These are phyloP conservation scores for Trichoderma parareesei DNA, from an alignment of 495 filamentous ascomycete species.

Conservation along the genomic window DNA sequence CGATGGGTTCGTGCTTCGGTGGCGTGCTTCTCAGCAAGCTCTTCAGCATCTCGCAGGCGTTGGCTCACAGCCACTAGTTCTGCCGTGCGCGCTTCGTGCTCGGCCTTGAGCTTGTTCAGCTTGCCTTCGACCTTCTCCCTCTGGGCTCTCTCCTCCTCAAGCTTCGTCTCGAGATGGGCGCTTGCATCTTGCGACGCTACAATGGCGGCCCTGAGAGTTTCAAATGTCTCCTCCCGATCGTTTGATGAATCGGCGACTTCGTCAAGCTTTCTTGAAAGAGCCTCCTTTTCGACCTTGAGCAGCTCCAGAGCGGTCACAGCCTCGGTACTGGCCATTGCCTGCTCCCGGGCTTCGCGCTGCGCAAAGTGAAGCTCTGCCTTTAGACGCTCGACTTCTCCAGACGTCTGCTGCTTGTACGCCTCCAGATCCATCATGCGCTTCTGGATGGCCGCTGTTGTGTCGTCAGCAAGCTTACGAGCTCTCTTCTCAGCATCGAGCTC, in stretches of 20 bases:
- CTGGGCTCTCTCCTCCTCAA: conserved; percentile 74
- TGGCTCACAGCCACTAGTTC: conserved; percentile 71
- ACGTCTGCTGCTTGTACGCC: conserved; percentile 66
- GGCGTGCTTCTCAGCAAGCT: conserved; percentile 79
- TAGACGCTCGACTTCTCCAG: conserved; percentile 74
- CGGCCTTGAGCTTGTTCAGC: conserved; percentile 66
- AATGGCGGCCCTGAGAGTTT: conserved; percentile 69
- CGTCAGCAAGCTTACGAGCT: conserved; percentile 76
- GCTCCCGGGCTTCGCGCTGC: conserved; percentile 67
- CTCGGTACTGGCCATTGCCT: conserved; percentile 66
- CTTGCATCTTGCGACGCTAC: conserved; percentile 69
- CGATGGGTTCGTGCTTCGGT: conserved; percentile 83
- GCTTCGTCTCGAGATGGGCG: conserved; percentile 63
- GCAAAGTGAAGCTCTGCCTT: conserved; percentile 73
- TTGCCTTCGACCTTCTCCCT: conserved; percentile 74
- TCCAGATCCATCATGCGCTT: conserved; percentile 78
- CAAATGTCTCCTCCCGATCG: conserved; percentile 64
- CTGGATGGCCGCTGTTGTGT: conserved; percentile 73
- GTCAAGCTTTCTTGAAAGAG: conserved; percentile 60
- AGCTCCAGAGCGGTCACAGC: conserved; percentile 64
- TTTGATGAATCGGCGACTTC: conserved; percentile 58
- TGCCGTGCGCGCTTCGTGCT: conserved; percentile 73
- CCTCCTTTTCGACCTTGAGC: conserved; percentile 73
- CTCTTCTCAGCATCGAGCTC: conserved; percentile 77
- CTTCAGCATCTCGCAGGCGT: conserved; percentile 77